Percentiles rank a stretch among this genome's conserved stretches.
These are phyloP conservation scores for Aurinia saxatilis DNA, from an alignment of 345 rosid species.

Conservation along the genomic window DNA sequence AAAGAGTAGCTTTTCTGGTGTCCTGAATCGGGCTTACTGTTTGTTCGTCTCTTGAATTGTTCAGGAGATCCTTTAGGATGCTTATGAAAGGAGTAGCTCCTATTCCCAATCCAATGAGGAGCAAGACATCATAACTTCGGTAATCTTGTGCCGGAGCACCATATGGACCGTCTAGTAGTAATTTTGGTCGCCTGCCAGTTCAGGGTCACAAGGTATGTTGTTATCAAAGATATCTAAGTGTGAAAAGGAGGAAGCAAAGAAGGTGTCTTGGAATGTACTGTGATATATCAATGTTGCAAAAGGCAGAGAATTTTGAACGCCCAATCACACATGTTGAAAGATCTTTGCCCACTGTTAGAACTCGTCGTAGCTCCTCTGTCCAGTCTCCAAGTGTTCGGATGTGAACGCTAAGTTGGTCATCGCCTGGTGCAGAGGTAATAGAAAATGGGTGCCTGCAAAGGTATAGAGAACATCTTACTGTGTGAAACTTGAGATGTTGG, in stretches of 20 bases:
- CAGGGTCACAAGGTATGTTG: constrained; percentile 9
- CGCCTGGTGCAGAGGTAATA: constrained; percentile 92
- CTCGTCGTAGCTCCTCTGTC: constrained; percentile 75
- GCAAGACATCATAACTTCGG: constrained; percentile 79
- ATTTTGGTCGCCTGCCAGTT: constrained; percentile 54
- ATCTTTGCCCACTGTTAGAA: constrained; percentile 50
- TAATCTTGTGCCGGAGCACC: constrained; percentile 99
- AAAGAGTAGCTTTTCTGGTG: neutral
- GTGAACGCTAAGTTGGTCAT: constrained; percentile 76
- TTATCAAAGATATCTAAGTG: neutral
- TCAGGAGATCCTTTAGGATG: constrained; percentile 79
- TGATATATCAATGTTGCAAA: constrained; percentile 30
- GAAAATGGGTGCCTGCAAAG: constrained; percentile 88
- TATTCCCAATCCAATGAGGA: constrained; percentile 90
- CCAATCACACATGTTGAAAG: constrained; percentile 47
- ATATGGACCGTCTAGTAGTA: constrained; percentile 83
- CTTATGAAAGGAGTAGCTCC: constrained; percentile 98
- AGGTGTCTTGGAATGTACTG: constrained; percentile 38
- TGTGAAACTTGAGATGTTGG: constrained; percentile 4
- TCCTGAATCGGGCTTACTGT: constrained; percentile 28
- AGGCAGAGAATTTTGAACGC: constrained; percentile 47
- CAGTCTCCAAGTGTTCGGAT: constrained; percentile 90
- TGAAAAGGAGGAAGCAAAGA: constrained; percentile 8
- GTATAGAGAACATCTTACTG: neutral
- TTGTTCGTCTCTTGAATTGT: constrained; percentile 71